These are phyloP conservation scores for Colletotrichum sp. DNA, from an alignment of 2,329 filamentous ascomycete species.

Conservation along the genomic window DNA sequence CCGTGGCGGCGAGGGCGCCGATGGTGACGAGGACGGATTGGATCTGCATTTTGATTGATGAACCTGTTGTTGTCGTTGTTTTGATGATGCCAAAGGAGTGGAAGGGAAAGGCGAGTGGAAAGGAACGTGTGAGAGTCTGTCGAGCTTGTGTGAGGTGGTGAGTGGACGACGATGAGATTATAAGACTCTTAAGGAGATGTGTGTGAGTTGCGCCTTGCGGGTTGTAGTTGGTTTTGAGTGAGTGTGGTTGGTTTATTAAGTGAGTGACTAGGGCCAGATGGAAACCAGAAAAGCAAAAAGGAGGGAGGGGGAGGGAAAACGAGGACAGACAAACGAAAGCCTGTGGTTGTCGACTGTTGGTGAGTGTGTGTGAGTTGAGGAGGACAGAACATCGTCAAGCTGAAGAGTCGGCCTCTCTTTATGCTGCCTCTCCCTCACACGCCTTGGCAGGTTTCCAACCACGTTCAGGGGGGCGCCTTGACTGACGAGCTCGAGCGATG, in stretches of 20 bases:
- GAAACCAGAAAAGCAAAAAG: not conserved
- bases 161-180: not conserved
- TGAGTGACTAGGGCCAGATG: slow-evolving; percentile 11
- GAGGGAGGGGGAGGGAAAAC: not conserved
- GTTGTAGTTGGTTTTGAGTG: not conserved
- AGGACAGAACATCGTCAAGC: not conserved
- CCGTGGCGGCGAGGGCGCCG: slow-evolving; percentile 21
- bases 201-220: not conserved
- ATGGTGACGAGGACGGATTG: slow-evolving; percentile 29
- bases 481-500: not conserved
- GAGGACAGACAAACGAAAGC: slow-evolving; percentile 5
- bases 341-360: not conserved
- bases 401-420: not conserved
- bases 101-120: slow-evolving; percentile 10
- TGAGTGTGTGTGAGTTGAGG: not conserved
- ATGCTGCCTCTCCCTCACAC: not conserved
- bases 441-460: not conserved
- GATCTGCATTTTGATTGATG: slow-evolving; percentile 29
- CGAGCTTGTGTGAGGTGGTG: not conserved
- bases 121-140: not conserved
- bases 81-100: not conserved
- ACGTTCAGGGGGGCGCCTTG: not conserved
- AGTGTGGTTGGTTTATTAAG: not conserved
- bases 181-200: not conserved
- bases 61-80: slow-evolving; percentile 12